Conservation (phyloP, 371 early-diverging fungal species). For the Apophysomyces variabilis region DNA sequence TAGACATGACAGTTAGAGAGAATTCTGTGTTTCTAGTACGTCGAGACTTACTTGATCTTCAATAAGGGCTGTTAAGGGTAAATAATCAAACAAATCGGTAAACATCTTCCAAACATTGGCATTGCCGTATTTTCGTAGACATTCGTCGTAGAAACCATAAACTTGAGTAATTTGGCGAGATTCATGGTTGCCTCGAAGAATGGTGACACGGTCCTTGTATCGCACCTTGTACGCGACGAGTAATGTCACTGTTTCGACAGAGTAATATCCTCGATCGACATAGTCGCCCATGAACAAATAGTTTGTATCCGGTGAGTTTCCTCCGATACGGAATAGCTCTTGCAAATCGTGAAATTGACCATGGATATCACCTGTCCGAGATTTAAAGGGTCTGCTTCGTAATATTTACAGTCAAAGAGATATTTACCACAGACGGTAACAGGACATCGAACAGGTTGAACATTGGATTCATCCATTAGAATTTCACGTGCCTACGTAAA, state of each 20-base stretch:
- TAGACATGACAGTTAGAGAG: slow-evolving; percentile 4
- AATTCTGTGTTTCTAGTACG: background rate
- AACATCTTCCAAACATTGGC: slow-evolving; percentile 99
- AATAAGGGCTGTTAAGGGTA: slow-evolving; percentile 94
- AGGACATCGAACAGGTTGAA: slow-evolving; percentile 93
- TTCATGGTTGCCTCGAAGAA: slow-evolving; percentile 99
- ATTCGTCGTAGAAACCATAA: slow-evolving; percentile 97
- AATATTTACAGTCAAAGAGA: too few species aligned
- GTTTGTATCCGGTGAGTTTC: slow-evolving; percentile 96
- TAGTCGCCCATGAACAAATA: slow-evolving; percentile 99
- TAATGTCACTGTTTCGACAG: slow-evolving; percentile 96
- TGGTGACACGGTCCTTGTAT: slow-evolving; percentile 96
- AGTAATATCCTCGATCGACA: slow-evolving; percentile 99
- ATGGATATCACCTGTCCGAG: slow-evolving; percentile 81
- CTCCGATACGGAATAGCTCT: slow-evolving; percentile 98
- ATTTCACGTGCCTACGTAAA: slow-evolving; percentile 83
- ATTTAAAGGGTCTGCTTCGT: too few species aligned
- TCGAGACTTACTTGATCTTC: slow-evolving; percentile 45
- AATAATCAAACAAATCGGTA: slow-evolving; percentile 98
- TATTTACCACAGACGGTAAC: slow-evolving; percentile 93
- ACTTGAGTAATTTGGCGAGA: slow-evolving; percentile 99
- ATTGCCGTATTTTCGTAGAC: slow-evolving; percentile 97
- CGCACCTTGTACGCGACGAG: slow-evolving; percentile 94
- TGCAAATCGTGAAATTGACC: slow-evolving; percentile 99
- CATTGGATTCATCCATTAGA: slow-evolving; percentile 93